Percentiles rank a stretch among this genome's conserved stretches.
phyloP scores from a whole-genome alignment of 139 green algal genomes.

The Volvox reticuliferus region DNA sequence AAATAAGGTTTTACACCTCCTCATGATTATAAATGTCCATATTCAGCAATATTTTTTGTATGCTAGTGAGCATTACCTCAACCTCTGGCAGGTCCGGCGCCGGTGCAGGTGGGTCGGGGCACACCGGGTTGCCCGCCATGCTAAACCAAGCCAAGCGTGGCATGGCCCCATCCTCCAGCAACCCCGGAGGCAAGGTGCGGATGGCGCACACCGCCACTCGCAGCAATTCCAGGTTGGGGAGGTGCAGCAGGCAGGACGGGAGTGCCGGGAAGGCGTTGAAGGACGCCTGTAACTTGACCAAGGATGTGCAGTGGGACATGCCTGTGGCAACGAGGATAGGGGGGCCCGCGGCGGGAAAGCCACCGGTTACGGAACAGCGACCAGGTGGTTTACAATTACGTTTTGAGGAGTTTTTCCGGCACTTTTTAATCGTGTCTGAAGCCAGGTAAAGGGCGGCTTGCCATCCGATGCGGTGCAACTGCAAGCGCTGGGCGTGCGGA shows the following conservation, averaged over 20 bases:
- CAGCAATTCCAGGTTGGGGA: slow-evolving; percentile 70
- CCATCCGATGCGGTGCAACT: no score
- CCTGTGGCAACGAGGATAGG: background rate
- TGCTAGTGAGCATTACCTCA: background rate
- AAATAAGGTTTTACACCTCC: no score
- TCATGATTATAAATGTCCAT: no score
- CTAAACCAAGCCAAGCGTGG: slow-evolving; percentile 82
- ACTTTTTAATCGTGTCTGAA: no score
- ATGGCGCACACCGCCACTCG: slow-evolving; percentile 74
- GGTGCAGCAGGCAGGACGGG: slow-evolving; percentile 66
- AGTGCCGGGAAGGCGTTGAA: slow-evolving; percentile 82
- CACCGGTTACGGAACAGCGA: no score
- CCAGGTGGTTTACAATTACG: no score
- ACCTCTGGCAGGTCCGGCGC: slow-evolving; percentile 52
- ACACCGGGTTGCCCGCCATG: slow-evolving; percentile 81
- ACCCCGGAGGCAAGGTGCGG: slow-evolving; percentile 54
- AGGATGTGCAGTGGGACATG: slow-evolving; percentile 49
- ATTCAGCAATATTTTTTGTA: no score
- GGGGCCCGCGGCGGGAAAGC: no score
- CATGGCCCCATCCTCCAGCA: slow-evolving; percentile 52
- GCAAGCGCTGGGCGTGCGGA: no score
- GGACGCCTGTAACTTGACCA: slow-evolving; percentile 83
- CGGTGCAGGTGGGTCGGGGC: slow-evolving; percentile 45
- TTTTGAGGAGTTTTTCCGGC: no score
- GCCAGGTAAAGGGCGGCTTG: no score